Base-by-base conservation (phyloP, 2,329 filamentous ascomycete species). In the Pseudogymnoascus sp. region DNA sequence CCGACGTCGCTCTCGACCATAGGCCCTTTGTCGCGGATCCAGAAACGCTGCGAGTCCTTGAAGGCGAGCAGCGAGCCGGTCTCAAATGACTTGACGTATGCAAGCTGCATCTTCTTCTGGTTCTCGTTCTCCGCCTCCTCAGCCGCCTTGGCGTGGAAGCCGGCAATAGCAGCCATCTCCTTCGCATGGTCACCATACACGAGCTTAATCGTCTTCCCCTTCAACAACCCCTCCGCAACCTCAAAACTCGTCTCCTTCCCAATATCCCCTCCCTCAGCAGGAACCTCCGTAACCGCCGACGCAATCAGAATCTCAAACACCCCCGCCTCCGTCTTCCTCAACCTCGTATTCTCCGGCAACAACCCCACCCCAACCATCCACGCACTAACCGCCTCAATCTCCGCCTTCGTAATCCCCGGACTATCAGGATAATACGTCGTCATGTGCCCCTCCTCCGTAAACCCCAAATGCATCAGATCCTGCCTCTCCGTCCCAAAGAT, bases 341-440 rank as follows among this genome's bases (percentile, higher is more conserved):
- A 78, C 67, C 90, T 82, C 2, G 88, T 93, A 73, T 95, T 93
- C 74, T 93, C 90, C 31, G 84, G 83, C 11, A 91, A 80, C 13
- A 93, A 78, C 4, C 84, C 83, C 74, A 89, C 89, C 72, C 85
- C 81, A 72, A 87, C 87, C 80, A 91, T 84, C 77, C 88, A 89
- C 63, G 83, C 81, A n/a, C 87, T 86, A 61, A 93, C 81, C 17
- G 84, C 84, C 47, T 83, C 83, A 64, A 95, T 91, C 73, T 93
- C 90, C 35, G 82, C 79, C 75, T 91, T 86, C 40, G 86, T 90
- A 71, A 95, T 92, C 50, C 80, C 78, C 7, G 87, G 80, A 4
- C 89, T 92, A 67, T 90, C 83, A 1, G 90, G 90, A 74, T 93
- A 95, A 75, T 93, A 95, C 1, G 87, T 89, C 2, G 88, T 91